phyloP scores from a whole-genome alignment of 345 rosid species.

The Brassica juncea region DNA sequence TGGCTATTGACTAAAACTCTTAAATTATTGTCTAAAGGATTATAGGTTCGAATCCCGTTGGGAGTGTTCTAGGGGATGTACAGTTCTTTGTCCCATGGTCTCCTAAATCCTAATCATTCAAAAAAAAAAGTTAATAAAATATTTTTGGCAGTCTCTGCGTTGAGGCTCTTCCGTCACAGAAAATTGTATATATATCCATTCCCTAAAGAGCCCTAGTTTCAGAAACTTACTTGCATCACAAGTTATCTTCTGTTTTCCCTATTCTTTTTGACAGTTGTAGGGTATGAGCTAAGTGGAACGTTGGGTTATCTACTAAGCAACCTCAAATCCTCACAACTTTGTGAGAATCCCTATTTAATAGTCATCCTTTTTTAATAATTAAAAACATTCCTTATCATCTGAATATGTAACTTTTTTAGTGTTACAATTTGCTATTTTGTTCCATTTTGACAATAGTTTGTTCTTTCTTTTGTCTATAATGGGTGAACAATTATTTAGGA shows the following conservation, averaged over 20 bases:
- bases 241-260: background rate
- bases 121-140: too few species aligned
- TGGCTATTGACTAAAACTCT: too few species aligned
- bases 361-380: background rate
- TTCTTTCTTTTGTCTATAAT: background rate
- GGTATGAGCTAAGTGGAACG: slow-evolving; percentile 69
- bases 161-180: too few species aligned
- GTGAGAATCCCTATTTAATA: slow-evolving; percentile 50
- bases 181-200: too few species aligned
- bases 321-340: slow-evolving; percentile 78
- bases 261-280: slow-evolving; percentile 49
- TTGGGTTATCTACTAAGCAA: slow-evolving; percentile 79
- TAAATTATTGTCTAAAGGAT: too few species aligned
- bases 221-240: slow-evolving; percentile 3
- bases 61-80: too few species aligned
- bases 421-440: background rate
- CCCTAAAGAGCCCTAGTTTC: background rate
- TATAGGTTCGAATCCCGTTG: too few species aligned
- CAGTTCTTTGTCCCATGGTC: too few species aligned
- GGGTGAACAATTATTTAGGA: background rate
- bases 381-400: background rate
- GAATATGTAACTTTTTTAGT: background rate
- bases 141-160: too few species aligned
- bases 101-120: too few species aligned
- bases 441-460: background rate